phyloP scores from a whole-genome alignment of 2,329 filamentous ascomycete genomes.

The Alternaria sp. region DNA sequence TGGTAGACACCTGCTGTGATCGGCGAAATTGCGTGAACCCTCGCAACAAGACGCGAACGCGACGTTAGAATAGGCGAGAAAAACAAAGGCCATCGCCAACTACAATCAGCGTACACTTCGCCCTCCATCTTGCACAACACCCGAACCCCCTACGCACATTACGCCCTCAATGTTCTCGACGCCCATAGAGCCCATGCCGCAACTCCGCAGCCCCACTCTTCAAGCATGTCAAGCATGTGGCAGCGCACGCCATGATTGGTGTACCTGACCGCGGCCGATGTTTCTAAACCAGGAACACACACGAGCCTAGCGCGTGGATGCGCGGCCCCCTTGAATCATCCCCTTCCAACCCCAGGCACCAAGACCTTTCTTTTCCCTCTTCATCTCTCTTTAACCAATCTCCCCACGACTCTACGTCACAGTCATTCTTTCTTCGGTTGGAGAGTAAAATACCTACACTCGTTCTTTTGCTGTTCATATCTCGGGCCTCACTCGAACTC shows the following conservation, averaged over 20 bases:
- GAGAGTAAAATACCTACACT: constrained; percentile 18
- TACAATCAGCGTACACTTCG: not conserved
- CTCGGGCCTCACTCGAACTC: not conserved
- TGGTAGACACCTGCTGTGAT: not conserved
- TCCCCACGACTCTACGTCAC: constrained; percentile 27
- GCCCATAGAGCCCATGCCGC: not conserved
- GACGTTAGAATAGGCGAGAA: not conserved
- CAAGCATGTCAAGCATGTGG: constrained; percentile 7
- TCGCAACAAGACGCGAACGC: not conserved
- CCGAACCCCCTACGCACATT: not conserved
- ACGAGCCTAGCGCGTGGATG: constrained; percentile 26
- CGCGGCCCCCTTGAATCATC: constrained; percentile 26
- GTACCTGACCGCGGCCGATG: constrained; percentile 15
- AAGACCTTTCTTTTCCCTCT: constrained; percentile 15
- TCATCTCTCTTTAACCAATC: constrained; percentile 8
- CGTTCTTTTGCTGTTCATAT: constrained; percentile 16
- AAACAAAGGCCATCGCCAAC: not conserved
- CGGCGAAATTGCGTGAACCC: not conserved
- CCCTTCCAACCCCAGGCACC: constrained; percentile 15
- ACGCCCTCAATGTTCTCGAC: not conserved
- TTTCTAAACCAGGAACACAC: constrained; percentile 7
- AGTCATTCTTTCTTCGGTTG: constrained; percentile 31
- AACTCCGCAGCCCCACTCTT: constrained; percentile 20
- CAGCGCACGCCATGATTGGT: constrained; percentile 18
- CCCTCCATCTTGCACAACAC: not conserved